Evolutionary conservation across 768 basidiomycete genomes (phyloP), one percentile per base, ranked within the genome.

Genomic region (Chlorophyllum brunneum): DNA sequence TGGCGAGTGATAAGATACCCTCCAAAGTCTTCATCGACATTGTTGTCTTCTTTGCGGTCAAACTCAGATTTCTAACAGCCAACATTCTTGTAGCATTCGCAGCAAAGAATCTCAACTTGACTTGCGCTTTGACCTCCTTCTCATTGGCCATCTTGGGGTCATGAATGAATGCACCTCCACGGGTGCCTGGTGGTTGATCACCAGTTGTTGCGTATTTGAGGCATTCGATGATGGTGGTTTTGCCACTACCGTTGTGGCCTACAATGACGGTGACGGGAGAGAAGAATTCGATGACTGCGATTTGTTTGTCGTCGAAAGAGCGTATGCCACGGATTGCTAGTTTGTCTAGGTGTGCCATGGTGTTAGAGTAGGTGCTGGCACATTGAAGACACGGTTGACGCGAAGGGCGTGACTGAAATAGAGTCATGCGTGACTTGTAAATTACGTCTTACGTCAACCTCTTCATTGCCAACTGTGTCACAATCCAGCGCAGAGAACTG

Each of bases 101-200:
- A 49, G 95, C 90, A 63, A 80, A 76, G 69, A 99, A 99, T 18
- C 95, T 82, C 31, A 99, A 74, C 66, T 93, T 94, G 59, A 99
- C 97, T 70, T 98, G 95, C 2, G 97, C 97, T 70, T 95, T 98
- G 61, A 99, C 95, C 65, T 98, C 95, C 65, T 95, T 95, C 76
- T 98, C 94, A 63, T 95, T 95, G 5, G 97, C 97, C 84, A 99
- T 95, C 77, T 97, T 97, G 1, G 97, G 97, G 69, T 99, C 97
- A 67, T 99, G 97, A 3, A 99, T 72, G 69, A 98, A 99, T 0
- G 97, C 97, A n/a, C 95, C 97, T 27, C 95, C 95, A 55, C 94
- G 92, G 20, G 95, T 92, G 63, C 95, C 95, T 1, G 97, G 92
- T 0, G 97, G 97, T 60, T 98, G 88, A 67, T 98, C 95, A 24